Percentiles rank a stretch among this genome's conserved stretches.
phyloP scores from a whole-genome alignment of 192 early-diverging fungal species.

The Mortierella claussenii region DNA sequence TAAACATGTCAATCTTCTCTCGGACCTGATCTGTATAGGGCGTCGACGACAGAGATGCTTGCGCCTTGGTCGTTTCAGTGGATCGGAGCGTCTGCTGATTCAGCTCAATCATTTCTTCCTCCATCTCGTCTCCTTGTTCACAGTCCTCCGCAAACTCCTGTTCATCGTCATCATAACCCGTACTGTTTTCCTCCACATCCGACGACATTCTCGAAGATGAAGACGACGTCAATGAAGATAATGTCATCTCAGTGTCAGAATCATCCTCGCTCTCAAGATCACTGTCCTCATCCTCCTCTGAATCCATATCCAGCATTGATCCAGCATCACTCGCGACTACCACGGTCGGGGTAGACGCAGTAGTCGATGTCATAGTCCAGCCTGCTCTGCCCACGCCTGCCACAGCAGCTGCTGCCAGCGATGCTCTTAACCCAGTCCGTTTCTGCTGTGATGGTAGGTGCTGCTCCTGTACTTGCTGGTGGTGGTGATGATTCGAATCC shows the following conservation, averaged over 20 bases:
- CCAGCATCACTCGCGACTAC: neutral
- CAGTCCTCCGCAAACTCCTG: slow-evolving; percentile 4
- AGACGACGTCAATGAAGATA: neutral
- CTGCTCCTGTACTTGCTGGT: too few species aligned
- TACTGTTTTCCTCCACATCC: neutral
- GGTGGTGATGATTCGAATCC: neutral
- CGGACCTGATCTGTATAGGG: slow-evolving; percentile 31
- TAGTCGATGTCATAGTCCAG: neutral
- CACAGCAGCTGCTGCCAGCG: neutral
- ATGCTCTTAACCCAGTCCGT: neutral
- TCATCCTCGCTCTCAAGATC: neutral
- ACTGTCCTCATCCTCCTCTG: slow-evolving; percentile 2
- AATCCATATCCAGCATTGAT: neutral
- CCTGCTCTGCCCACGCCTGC: neutral
- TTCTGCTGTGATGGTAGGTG: too few species aligned
- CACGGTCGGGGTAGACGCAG: neutral
- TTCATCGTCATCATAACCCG: neutral
- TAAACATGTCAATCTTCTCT: slow-evolving; percentile 52
- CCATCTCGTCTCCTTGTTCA: neutral
- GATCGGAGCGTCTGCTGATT: slow-evolving; percentile 31
- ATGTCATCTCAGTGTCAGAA: slow-evolving; percentile 2
- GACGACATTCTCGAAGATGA: slow-evolving; percentile 1
- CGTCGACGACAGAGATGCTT: too few species aligned
- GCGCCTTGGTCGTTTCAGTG: neutral
- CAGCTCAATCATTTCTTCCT: slow-evolving; percentile 27